Base-by-base conservation (phyloP, 2,329 filamentous ascomycete species). In the Coniosporium tulheliwenetii region DNA sequence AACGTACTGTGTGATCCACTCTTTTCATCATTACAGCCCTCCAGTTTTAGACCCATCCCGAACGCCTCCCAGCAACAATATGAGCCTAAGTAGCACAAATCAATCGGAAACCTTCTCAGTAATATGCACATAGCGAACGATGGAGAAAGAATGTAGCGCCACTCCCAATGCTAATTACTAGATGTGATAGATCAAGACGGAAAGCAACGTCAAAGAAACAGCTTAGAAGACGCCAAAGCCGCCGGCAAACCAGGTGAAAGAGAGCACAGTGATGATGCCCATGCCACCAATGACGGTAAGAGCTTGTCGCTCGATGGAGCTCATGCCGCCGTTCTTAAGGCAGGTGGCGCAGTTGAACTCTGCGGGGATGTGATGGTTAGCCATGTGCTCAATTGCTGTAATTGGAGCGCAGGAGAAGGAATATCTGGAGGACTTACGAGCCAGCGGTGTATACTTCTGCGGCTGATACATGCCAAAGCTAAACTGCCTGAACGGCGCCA, bases 381-480 rank as follows among this genome's bases (percentile, higher is more conserved):
- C 36, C 10, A 5, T 26, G 10, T 13, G 3, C 14, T 3, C 36
- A 35, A 8, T 35, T n/a, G 12, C 32, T 35, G 14, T 8, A 8
- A 8, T 5, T n/a, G 14, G 12, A 8, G 32, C 8, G 12, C 14
- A n/a, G 5, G 32, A n/a, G 32, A 8, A 8, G 8, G 8, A 5
- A 10, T 19, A 29, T 10, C 3, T 37, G 10, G 19, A n/a, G 15
- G 9, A 37, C 36, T 15, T 37, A 37, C 29, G 62, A 36, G 53
- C 49, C 42, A 70, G 61, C 5, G 68, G 62, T 5, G 63, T 66
- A 52, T 73, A 70, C 3, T 62, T 43, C 55, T 72, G 70, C 35
- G 69, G 65, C 19, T 53, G 52, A 54, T 81, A 81, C 71, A 81
- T 77, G 44, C 72, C 77, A 50, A 81, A 81, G 5, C 55, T 61